A percentile compares a stretch with the other conserved stretches of the same genome.
Conservation (phyloP, 768 basidiomycete genomes). For the Kwoniella pini region DNA sequence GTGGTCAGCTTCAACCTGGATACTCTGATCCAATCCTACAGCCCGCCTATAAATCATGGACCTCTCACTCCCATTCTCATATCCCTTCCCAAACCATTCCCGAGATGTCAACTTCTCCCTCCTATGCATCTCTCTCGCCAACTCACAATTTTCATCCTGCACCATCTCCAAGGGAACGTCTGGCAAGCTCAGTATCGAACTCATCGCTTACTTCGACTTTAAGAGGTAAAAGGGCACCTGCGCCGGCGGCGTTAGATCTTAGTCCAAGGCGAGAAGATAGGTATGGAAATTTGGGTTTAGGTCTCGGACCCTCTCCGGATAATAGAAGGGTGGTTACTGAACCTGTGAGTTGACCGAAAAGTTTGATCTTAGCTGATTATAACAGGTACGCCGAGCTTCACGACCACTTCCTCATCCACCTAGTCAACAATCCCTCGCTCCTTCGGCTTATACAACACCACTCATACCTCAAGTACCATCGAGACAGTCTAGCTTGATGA, state of each 20-base stretch:
- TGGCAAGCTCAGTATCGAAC: conserved; percentile 32
- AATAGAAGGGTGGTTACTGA: conserved; percentile 29
- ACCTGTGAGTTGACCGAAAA: conserved; percentile 17
- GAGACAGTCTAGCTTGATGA: conserved; percentile 1
- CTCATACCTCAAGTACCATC: conserved; percentile 8
- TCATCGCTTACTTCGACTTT: conserved; percentile 30
- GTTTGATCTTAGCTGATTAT: not conserved
- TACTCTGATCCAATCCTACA: conserved; percentile 13
- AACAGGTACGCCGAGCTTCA: conserved; percentile 8
- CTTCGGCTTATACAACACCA: conserved; percentile 13
- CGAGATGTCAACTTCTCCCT: not conserved
- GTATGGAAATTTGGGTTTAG: conserved; percentile 20
- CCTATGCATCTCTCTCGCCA: not conserved
- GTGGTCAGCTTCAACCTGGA: not conserved
- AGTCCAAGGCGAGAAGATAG: conserved; percentile 34
- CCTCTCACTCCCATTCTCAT: not conserved
- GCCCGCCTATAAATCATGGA: conserved; percentile 15
- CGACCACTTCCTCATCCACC: conserved; percentile 21
- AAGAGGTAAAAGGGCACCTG: conserved; percentile 40
- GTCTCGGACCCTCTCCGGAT: conserved; percentile 11
- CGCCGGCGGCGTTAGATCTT: conserved; percentile 44
- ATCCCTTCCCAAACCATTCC: not conserved
- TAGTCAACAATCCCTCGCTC: conserved; percentile 1
- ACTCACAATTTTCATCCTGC: not conserved
- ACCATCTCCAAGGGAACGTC: conserved; percentile 24